Base-by-base conservation (phyloP, 2,329 filamentous ascomycete species). In the Monosporascus sp. region DNA sequence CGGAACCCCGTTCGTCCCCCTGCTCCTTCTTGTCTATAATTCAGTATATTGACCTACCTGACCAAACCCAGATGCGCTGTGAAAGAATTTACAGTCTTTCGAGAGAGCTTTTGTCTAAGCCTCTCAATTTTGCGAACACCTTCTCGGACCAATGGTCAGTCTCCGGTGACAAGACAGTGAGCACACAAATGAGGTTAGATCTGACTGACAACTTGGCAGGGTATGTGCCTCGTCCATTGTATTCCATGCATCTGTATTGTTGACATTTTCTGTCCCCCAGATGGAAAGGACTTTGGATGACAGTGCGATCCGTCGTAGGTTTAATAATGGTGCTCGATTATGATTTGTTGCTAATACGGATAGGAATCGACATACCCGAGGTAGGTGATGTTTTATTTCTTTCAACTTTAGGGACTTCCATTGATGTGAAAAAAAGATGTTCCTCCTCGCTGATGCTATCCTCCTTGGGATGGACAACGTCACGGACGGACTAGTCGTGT, bases 211-310 rank as follows among this genome's bases (percentile, higher is more conserved):
- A 24, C 22, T 24, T 24, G 22, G 22, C 22, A 24, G 22, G 22
- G 22, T 24, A 24, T 24, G 22, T 24, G 5, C 22, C 22, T 24
- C 22, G 22, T 24, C 22, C 22, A 24, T 24, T 24, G 22, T 24
- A 24, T 24, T 24, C 22, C 22, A 24, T 24, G 22, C 22, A 24
- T 24, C 22, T 24, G 22, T 5, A 5, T 24, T 24, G 22, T 24
- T 24, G 22, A 24, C 22, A 24, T 24, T 24, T 24, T 5, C 22
- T 3, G 22, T 24, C 22, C 3, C 22, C 22, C n/a, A 24, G 22
- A 82, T 91, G 65, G 88, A 93, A 72, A 78, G 89, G 44, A 86
- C 86, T 0, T 78, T 96, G 37, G 89, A 94, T 63, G 89, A 94
- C 74, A 82, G 78, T 52, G 87, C 87, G 11, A 86, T 89, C 64